Percentiles rank a stretch among this genome's conserved stretches.
These are phyloP conservation scores for Tephrocybe sp. DNA, from an alignment of 768 basidiomycete genomes.

Conservation along the genomic window DNA sequence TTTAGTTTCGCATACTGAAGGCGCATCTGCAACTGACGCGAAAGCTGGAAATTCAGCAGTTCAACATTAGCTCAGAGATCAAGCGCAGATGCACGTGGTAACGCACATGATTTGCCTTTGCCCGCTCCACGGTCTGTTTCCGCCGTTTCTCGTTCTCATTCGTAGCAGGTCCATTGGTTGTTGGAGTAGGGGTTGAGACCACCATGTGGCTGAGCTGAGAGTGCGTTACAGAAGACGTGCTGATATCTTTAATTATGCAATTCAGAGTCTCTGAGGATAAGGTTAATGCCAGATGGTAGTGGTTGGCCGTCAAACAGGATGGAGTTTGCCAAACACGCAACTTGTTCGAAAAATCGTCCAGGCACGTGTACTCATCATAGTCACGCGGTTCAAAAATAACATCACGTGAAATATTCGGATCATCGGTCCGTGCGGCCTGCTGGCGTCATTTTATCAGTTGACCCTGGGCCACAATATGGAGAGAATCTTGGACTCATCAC, in stretches of 20 bases:
- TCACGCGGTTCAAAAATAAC: conserved; percentile 18
- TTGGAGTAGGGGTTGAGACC: conserved; percentile 25
- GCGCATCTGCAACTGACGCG: conserved; percentile 70
- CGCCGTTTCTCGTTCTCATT: conserved; percentile 43
- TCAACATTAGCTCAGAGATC: not conserved
- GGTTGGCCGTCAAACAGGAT: not conserved
- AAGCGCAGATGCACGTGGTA: not conserved
- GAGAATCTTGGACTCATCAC: too few relatives aligned
- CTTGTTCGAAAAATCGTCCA: conserved; percentile 15
- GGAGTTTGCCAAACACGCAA: conserved; percentile 14
- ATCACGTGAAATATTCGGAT: conserved; percentile 18
- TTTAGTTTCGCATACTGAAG: conserved; percentile 78
- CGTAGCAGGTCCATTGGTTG: conserved; percentile 23
- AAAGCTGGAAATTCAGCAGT: conserved; percentile 60
- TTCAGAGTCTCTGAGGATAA: not conserved
- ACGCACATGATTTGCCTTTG: conserved; percentile 59
- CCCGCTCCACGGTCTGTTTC: conserved; percentile 52
- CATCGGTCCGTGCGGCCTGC: too few relatives aligned
- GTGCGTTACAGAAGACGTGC: not conserved
- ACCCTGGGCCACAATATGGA: too few relatives aligned
- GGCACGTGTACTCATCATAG: conserved; percentile 19
- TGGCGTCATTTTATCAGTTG: too few relatives aligned
- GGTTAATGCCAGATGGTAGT: not conserved
- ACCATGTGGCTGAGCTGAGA: conserved; percentile 29
- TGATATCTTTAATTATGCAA: not conserved